Base-by-base conservation (phyloP, 148 eudicot species). In the Pharnaceum exiguum region DNA sequence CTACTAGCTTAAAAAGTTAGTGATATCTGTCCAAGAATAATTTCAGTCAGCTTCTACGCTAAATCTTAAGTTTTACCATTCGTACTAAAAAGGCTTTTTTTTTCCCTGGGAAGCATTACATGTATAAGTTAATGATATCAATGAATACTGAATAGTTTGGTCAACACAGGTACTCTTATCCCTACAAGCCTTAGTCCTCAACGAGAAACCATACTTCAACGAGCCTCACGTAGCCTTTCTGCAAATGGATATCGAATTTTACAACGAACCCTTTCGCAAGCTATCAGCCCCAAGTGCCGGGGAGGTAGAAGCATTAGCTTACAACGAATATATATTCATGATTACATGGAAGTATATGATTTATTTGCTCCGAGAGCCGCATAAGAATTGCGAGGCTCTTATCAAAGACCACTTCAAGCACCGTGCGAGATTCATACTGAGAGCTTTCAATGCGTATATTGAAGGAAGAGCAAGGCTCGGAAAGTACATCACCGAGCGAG, bases 171-270 rank as follows among this genome's bases (percentile, higher is more conserved):
- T 91, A 4, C 69, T 91, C 16, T 72, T 91, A 10, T 91, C 98
- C 2, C 68, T 91, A 35, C 96, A 91, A 55, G 98, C 84, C 5
- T 83, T 91, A 4, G 90, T 91, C 37, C 75, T 91, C 10, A 87
- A 91, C 67, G 79, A 68, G 46, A 66, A 55, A 31, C 97, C 97
- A 0, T 87, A 46, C 58, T 91, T 80, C 57, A 91, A 91, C 40
- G 96, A 85, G 62, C 90, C 96, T 0, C 18, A 39, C 10, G 60
- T 43, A 0, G 7, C 35, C n/a, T n/a, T n/a, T n/a, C n/a, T n/a
- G 18, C 56, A 18, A 18, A 28, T 56, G 38, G 78, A 80, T 51
- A 65, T 33, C 31, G 11, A 8, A 9, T n/a, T n/a, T n/a, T n/a
- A n/a, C n/a, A n/a, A n/a, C n/a, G n/a, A n/a, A n/a, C n/a, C n/a